Evolutionary conservation across 2,329 filamentous ascomycete genomes (phyloP), one percentile per base, ranked within the genome.

Genomic region (Penicillium crustosum): DNA sequence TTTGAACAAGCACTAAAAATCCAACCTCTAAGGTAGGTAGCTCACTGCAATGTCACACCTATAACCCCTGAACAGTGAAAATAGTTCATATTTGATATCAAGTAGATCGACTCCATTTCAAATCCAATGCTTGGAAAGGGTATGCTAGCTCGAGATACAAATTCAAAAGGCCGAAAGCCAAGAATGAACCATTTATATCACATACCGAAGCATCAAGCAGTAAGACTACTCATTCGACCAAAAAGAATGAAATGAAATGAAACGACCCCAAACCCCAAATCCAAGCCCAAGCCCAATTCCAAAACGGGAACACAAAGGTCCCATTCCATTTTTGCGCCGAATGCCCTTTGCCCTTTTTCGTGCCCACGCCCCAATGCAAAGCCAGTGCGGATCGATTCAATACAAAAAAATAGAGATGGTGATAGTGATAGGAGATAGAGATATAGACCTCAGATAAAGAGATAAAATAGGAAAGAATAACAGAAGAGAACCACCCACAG

Each of bases 331-430:
- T 49, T 48, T 57, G 55, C 55, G 49, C 49, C 55, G 3, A 19
- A 38, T 50, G 19, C 23, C n/a, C 25, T 33, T 53, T 12, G 23
- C 13, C 15, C 9, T 41, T 39, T 6, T 12, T 12, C n/a, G 17
- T 25, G 42, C 44, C 41, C 45, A 36, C 45, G 21, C 36, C n/a
- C 43, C 42, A 47, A 48, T 53, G 42, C 49, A 57, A 43, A 57
- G 49, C 36, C 42, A 27, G n/a, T 21, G 9, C 41, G 6, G 35
- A 41, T 45, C 33, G 8, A 12, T 51, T 49, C 33, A 41, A 36
- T 51, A 52, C 48, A 57, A 25, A 33, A 33, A 3, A 21, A 44
- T 13, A 29, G n/a, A 47, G n/a, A 45, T 21, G 10, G 15, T 17
- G 25, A 33, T 39, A 21, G 36, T 8, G 33, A 35, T 15, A 47